phyloP scores from a whole-genome alignment of 2,329 filamentous ascomycete species.

The Aspergillus neotritici region DNA sequence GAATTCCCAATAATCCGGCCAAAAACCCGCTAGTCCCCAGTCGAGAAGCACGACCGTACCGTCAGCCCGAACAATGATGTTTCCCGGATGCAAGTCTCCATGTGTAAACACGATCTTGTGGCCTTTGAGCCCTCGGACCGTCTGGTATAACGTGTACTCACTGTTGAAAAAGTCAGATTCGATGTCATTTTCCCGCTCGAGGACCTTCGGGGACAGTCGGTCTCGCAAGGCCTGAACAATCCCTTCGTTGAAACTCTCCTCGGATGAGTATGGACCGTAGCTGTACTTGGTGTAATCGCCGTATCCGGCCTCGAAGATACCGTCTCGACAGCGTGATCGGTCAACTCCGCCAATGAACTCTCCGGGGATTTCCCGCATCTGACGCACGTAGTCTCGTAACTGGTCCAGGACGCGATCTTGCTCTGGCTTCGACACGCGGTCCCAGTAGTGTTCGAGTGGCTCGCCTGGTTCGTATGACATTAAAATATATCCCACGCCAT shows the following conservation, averaged over 20 bases:
- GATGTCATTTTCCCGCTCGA: conserved; percentile 3
- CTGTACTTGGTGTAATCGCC: background rate
- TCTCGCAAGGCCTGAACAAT: conserved; percentile 13
- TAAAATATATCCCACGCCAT: conserved; percentile 9
- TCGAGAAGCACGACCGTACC: conserved; percentile 22
- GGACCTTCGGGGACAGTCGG: conserved; percentile 5
- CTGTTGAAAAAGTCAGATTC: conserved; percentile 12
- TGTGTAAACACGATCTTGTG: conserved; percentile 4
- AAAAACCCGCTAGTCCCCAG: conserved; percentile 22
- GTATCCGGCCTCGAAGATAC: conserved; percentile 12
- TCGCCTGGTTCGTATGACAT: conserved; percentile 13
- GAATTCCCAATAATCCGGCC: conserved; percentile 23
- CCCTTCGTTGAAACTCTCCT: conserved; percentile 12
- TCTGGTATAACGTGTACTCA: conserved; percentile 14
- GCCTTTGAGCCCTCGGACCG: conserved; percentile 11
- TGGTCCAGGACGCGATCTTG: conserved; percentile 4
- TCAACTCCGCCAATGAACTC: conserved; percentile 9
- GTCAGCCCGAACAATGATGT: conserved; percentile 20
- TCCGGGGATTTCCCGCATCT: conserved; percentile 10
- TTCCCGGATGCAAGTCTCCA: conserved; percentile 20
- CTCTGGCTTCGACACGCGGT: conserved; percentile 6
- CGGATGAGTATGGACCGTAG: conserved; percentile 12
- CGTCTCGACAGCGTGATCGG: conserved; percentile 10
- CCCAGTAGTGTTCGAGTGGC: conserved; percentile 10
- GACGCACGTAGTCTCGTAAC: conserved; percentile 9